phyloP scores from a whole-genome alignment of 2,329 filamentous ascomycete species.

The Xylariomycetidae sp. region DNA sequence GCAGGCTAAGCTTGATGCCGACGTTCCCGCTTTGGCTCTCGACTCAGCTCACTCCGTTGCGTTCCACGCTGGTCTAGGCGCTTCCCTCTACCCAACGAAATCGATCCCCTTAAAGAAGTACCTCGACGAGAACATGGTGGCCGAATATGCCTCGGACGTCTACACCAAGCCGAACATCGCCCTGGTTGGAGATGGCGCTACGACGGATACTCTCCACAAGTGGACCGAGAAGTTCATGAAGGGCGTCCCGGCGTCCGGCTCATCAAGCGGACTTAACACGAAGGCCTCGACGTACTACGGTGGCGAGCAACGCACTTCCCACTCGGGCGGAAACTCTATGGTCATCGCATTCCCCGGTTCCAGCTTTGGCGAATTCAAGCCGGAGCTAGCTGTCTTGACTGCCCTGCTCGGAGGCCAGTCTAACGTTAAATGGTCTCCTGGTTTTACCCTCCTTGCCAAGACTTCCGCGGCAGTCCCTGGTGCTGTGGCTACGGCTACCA shows the following conservation, averaged over 20 bases:
- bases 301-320: conserved; percentile 85
- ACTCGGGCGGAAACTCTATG: conserved; percentile 70
- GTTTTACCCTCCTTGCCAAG: conserved; percentile 87
- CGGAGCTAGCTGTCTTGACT: conserved; percentile 80
- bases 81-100: conserved; percentile 66
- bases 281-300: conserved; percentile 81
- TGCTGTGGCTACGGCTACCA: conserved; percentile 65
- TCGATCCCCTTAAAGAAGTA: conserved; percentile 72
- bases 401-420: conserved; percentile 86
- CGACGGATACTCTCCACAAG: conserved; percentile 68
- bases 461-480: conserved; percentile 60
- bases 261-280: conserved; percentile 42
- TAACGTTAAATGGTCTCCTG: conserved; percentile 90
- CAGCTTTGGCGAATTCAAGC: conserved; percentile 75
- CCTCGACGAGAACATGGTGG: conserved; percentile 67
- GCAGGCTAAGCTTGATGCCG: conserved; percentile 65
- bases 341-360: conserved; percentile 92
- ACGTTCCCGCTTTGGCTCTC: conserved; percentile 62
- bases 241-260: conserved; percentile 51
- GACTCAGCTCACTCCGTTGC: conserved; percentile 65
- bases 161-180: conserved; percentile 90
- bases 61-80: conserved; percentile 73
- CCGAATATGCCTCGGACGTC: conserved; percentile 68
- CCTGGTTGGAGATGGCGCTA: conserved; percentile 82
- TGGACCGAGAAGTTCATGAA: conserved; percentile 94